Evolutionary conservation across 805 yeast genomes (phyloP), one percentile per base, ranked within the genome.

Genomic region (Zygoascus ofunaensis): DNA sequence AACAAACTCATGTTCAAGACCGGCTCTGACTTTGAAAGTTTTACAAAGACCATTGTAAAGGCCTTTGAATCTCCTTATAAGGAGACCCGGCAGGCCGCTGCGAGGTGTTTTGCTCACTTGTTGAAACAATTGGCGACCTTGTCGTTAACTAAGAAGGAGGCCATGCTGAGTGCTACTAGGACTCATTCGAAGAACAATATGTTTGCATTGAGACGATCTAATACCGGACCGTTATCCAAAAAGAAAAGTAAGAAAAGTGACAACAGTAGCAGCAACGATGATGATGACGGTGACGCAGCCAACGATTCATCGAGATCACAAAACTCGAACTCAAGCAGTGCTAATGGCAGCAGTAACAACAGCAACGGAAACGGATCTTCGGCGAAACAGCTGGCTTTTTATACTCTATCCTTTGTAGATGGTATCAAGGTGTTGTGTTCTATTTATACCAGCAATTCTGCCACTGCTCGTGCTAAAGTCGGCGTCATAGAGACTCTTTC

Each of bases 11-110:
- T 46, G 37, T 55, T 49, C 37, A 51, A 52, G 26, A 43, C 53
- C 15, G 23, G 46, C 15, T 49, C 57, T 4, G 64, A 59, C 20
- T 49, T 56, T 37, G 68, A 63, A 20, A 43, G 53, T 7, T 43
- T 62, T 39, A 45, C 45, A 17, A 15, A 49, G 1, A n/a, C 59
- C 4, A 48, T 47, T 28, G 26, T 45, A 19, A 59, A 56, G 39
- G 56, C 60, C 5, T 41, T 60, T 10, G 56, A 50, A 5, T 50
- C 57, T 2, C 41, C 51, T 12, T 37, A 45, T 43, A 30, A 47
- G 5, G 34, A 35, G n/a, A 60, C 61, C 12, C 44, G 62, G n/a
- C 45, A 39, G 23, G 55, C 62, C 1, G 58, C 65, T 5, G 58
- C 65, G 4, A 30, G 39, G 10, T 56, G 62, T 49, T 51, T 61